Percentiles rank a stretch among this genome's conserved stretches.
Conservation (phyloP, 805 yeast species). For the Huiozyma sinensis region DNA sequence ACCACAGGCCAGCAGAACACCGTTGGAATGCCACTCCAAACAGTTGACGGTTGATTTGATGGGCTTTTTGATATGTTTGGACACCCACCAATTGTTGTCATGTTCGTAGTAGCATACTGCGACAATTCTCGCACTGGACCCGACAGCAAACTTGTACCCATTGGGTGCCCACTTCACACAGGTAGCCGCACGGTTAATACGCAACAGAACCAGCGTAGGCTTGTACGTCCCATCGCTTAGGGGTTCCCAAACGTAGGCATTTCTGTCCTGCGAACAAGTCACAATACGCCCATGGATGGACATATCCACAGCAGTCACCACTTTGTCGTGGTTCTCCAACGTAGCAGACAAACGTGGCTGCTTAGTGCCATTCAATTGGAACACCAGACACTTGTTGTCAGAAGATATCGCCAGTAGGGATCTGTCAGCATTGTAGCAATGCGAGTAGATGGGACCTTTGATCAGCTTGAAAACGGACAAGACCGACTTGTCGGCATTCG, state of each 20-base stretch:
- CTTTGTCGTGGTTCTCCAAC: conserved; percentile 79
- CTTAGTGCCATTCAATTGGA: conserved; percentile 36
- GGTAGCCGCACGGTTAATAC: conserved; percentile 94
- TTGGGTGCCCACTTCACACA: conserved; percentile 89
- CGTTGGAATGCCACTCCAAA: conserved; percentile 89
- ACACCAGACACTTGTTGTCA: conserved; percentile 65
- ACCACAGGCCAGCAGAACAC: conserved; percentile 78
- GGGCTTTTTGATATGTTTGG: conserved; percentile 95
- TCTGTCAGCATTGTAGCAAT: conserved; percentile 67
- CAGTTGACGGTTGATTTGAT: conserved; percentile 75
- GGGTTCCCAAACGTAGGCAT: conserved; percentile 93
- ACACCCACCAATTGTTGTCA: conserved; percentile 99
- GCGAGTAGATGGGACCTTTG: conserved; percentile 82
- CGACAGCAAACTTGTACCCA: conserved; percentile 95
- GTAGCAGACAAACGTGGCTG: conserved; percentile 55
- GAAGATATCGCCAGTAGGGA: conserved; percentile 70
- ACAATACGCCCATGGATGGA: conserved; percentile 82
- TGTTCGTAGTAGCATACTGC: conserved; percentile 94
- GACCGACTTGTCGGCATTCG: conserved; percentile 16
- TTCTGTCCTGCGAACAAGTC: conserved; percentile 95
- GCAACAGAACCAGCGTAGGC: conserved; percentile 83
- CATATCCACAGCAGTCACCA: conserved; percentile 90
- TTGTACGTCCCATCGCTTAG: conserved; percentile 49
- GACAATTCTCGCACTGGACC: conserved; percentile 86
- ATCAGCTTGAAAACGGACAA: conserved; percentile 50